Conservation (phyloP, 257 asterid species). For the Penstemon davidsonii region DNA sequence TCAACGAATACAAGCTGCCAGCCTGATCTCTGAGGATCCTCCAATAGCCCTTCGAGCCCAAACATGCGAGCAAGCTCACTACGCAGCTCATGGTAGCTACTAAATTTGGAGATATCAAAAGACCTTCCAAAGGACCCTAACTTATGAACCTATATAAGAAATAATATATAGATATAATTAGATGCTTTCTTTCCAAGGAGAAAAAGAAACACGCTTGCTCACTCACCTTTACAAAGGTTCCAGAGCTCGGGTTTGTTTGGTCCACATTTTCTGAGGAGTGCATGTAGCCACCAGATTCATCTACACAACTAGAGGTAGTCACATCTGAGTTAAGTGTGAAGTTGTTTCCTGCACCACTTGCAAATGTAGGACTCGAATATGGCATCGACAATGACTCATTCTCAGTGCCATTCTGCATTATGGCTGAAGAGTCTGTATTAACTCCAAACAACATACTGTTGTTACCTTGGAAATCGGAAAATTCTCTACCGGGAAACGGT, state of each 20-base stretch:
- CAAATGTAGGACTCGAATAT: slow-evolving; percentile 51
- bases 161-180: not conserved
- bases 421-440: slow-evolving; percentile 46
- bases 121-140: slow-evolving; percentile 91
- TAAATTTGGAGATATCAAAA: slow-evolving; percentile 86
- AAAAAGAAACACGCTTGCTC: slow-evolving; percentile 11
- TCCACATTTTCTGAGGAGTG: slow-evolving; percentile 82
- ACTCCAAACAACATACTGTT: slow-evolving; percentile 59
- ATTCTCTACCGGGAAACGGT: slow-evolving; percentile 67
- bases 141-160: slow-evolving; percentile 73
- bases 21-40: slow-evolving; percentile 99
- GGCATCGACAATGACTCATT: slow-evolving; percentile 58
- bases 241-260: slow-evolving; percentile 49
- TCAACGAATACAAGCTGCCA: slow-evolving; percentile 99
- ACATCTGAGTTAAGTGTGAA: slow-evolving; percentile 70
- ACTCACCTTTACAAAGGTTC: slow-evolving; percentile 90
- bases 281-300: slow-evolving; percentile 84
- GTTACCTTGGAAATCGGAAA: slow-evolving; percentile 57
- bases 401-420: slow-evolving; percentile 48
- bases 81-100: slow-evolving; percentile 90
- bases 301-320: slow-evolving; percentile 81
- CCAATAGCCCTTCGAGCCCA: slow-evolving; percentile 91
- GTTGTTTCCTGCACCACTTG: slow-evolving; percentile 48
- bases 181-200: not conserved
- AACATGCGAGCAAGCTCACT: slow-evolving; percentile 91